Percentiles rank a stretch among this genome's conserved stretches.
phyloP scores from a whole-genome alignment of 2,329 filamentous ascomycete species.

The Alternaria hordeiaustralica region DNA sequence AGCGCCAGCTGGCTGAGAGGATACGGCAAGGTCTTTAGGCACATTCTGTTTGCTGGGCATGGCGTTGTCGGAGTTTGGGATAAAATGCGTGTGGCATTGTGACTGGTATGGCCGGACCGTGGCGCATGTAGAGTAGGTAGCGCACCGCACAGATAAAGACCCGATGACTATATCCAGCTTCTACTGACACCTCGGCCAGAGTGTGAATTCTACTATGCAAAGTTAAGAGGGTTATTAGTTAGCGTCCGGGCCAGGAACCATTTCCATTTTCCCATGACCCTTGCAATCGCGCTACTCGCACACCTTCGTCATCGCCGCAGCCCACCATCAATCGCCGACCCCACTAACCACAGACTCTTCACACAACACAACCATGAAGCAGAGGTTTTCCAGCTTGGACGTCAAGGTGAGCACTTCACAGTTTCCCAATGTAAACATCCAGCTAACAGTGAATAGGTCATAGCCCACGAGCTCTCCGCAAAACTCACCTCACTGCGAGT shows the following conservation, averaged over 20 bases:
- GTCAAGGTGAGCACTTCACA: slow-evolving; percentile 63
- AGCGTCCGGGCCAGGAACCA: slow-evolving; percentile 19
- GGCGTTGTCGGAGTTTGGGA: slow-evolving; percentile 43
- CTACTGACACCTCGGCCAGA: slow-evolving; percentile 8
- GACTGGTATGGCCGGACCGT: slow-evolving; percentile 13
- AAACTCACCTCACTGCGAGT: slow-evolving; percentile 80
- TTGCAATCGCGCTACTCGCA: slow-evolving; percentile 27
- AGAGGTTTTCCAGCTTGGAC: slow-evolving; percentile 79
- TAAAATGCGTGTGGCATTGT: slow-evolving; percentile 21
- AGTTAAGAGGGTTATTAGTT: slow-evolving; percentile 9
- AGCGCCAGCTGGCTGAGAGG: slow-evolving; percentile 88
- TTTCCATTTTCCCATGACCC: slow-evolving; percentile 24
- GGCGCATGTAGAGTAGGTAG: slow-evolving; percentile 17
- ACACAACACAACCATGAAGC: slow-evolving; percentile 67
- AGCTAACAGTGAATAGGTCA: slow-evolving; percentile 67
- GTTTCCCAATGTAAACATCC: not conserved
- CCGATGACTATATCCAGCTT: slow-evolving; percentile 8
- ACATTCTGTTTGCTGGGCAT: slow-evolving; percentile 18
- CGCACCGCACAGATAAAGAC: slow-evolving; percentile 5
- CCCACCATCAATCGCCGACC: slow-evolving; percentile 25
- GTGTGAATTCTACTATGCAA: not conserved
- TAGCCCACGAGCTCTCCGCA: slow-evolving; percentile 87
- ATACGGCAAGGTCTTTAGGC: slow-evolving; percentile 72
- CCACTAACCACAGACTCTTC: slow-evolving; percentile 36
- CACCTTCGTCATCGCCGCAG: slow-evolving; percentile 39